A percentile compares a stretch with the other conserved stretches of the same genome.
Evolutionary conservation across 106 monocot genomes (phyloP).

Genomic region (Acorus calamus): DNA sequence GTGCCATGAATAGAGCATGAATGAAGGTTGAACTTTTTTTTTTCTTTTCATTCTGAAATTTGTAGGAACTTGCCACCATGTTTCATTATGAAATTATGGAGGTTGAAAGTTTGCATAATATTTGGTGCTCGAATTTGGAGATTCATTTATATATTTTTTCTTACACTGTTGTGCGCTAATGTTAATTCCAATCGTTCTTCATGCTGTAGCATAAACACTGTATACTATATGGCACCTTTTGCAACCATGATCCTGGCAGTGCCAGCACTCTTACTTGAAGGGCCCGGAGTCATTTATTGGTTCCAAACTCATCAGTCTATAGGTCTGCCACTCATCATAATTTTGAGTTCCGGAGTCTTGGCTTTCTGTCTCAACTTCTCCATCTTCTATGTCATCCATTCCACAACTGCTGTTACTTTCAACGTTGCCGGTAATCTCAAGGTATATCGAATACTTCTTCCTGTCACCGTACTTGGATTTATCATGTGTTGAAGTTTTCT

Average conservation of each 20-base stretch:
- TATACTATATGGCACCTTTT: slow-evolving; percentile 97
- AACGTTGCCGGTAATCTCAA: slow-evolving; percentile 95
- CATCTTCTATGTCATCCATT: slow-evolving; percentile 96
- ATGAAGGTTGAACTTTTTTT: too few species aligned
- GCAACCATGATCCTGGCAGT: slow-evolving; percentile 80
- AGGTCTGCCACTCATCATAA: slow-evolving; percentile 50
- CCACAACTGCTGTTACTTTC: slow-evolving; percentile 94
- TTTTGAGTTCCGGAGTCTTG: slow-evolving; percentile 61
- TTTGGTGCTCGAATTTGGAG: background rate
- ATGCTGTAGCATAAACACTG: slow-evolving; percentile 83
- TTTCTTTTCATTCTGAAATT: too few species aligned
- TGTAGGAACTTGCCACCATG: too few species aligned
- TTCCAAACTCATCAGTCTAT: slow-evolving; percentile 48
- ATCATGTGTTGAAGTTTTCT: too few species aligned
- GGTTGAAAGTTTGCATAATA: too few species aligned
- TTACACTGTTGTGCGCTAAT: background rate
- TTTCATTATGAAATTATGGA: too few species aligned
- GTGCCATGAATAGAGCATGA: too few species aligned
- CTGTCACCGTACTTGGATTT: too few species aligned
- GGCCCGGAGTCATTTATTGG: slow-evolving; percentile 69
- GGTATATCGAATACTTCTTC: slow-evolving; percentile 14
- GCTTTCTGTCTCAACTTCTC: slow-evolving; percentile 99
- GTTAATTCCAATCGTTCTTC: background rate
- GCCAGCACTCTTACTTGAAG: slow-evolving; percentile 74
- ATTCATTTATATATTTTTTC: background rate